phyloP scores from a whole-genome alignment of 202 grass and related monocot genomes.

The Panicum virgatum region DNA sequence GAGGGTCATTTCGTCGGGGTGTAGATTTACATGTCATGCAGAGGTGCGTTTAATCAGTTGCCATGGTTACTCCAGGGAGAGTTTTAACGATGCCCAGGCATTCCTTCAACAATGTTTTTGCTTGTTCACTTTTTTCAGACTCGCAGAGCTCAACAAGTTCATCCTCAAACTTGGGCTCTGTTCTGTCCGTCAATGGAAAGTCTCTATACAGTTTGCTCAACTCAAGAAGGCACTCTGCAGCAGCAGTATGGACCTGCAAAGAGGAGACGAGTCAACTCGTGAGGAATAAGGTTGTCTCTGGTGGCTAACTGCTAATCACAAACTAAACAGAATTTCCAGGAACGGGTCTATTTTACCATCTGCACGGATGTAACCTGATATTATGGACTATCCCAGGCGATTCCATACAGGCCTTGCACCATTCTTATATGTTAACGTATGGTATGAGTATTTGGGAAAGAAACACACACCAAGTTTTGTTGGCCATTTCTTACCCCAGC shows the following conservation, averaged over 20 bases:
- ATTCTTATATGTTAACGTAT: not conserved
- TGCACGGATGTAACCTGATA: not conserved
- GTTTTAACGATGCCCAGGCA: slow-evolving; percentile 57
- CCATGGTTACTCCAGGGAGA: slow-evolving; percentile 36
- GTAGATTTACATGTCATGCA: slow-evolving; percentile 10
- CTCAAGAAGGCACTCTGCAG: slow-evolving; percentile 79
- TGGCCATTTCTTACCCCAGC: not conserved
- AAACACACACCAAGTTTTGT: not conserved
- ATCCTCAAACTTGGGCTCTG: slow-evolving; percentile 56
- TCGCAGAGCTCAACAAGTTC: slow-evolving; percentile 62
- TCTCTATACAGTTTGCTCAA: slow-evolving; percentile 76
- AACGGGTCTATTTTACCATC: slow-evolving; percentile 7
- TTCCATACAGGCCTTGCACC: not conserved
- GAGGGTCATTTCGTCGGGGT: not conserved
- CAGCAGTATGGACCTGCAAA: slow-evolving; percentile 75
- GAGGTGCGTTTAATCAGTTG: slow-evolving; percentile 14
- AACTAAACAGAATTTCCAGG: not conserved
- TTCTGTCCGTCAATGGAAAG: slow-evolving; percentile 59
- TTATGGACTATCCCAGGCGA: not conserved
- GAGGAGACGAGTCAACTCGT: not conserved
- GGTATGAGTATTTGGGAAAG: not conserved
- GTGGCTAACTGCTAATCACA: not conserved
- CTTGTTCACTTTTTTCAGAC: slow-evolving; percentile 83
- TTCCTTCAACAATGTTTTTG: slow-evolving; percentile 70
- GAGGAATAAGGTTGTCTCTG: slow-evolving; percentile 27